Conservation (phyloP, 257 asterid species). For the Rhazya stricta region DNA sequence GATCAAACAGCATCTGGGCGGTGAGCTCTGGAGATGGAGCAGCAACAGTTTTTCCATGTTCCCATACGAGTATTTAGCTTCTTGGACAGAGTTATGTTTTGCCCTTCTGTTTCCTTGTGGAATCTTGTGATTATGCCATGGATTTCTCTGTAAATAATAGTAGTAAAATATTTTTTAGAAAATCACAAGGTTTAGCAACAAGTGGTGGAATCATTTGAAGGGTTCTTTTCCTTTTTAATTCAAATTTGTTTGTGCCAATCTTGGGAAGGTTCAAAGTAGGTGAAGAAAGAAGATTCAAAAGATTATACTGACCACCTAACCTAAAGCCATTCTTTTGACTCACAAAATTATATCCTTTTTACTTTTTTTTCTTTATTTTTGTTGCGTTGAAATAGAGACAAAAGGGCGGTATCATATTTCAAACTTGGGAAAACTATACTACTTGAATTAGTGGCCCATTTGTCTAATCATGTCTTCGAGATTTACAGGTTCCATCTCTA, state of each 20-base stretch:
- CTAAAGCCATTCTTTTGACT: constrained; percentile 22
- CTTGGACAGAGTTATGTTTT: constrained; percentile 16
- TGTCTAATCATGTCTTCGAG: constrained; percentile 7
- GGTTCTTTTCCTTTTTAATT: background rate
- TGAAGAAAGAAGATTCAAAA: constrained; percentile 22
- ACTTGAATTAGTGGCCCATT: background rate
- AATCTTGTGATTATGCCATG: background rate
- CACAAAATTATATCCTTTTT: background rate
- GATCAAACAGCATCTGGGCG: background rate
- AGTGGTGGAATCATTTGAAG: background rate
- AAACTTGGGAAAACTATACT: constrained; percentile 25
- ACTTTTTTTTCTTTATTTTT: too few relatives aligned
- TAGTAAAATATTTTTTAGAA: background rate
- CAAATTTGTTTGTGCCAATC: background rate
- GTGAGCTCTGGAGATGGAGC: constrained; percentile 15
- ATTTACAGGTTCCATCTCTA: background rate
- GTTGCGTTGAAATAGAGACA: background rate
- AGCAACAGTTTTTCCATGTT: background rate
- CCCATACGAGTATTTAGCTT: background rate
- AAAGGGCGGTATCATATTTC: constrained; percentile 20
- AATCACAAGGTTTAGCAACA: background rate
- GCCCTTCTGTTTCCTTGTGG: constrained; percentile 13
- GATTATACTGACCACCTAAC: constrained; percentile 31
- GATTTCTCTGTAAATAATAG: background rate
- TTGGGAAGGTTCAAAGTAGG: constrained; percentile 27